Conservation (phyloP, 163 green algal species). For the Scenedesmus sp. region DNA sequence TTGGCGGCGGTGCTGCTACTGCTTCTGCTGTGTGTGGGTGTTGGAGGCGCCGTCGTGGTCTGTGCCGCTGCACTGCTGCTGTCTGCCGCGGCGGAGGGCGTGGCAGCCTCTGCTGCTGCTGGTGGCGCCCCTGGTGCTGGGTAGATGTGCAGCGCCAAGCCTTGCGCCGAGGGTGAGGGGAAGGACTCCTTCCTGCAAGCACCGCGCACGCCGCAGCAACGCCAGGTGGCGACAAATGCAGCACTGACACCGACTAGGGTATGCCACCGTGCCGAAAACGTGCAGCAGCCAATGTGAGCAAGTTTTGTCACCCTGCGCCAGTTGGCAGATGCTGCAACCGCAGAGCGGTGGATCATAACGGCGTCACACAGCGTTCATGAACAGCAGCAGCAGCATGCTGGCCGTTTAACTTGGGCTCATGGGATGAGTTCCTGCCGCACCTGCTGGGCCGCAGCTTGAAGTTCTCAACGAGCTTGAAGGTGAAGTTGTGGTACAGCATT, state of each 20-base stretch:
- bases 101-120: neutral
- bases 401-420: neutral
- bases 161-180: constrained; percentile 26
- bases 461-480: constrained; percentile 36
- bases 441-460: constrained; percentile 40
- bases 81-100: neutral
- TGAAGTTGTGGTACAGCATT: constrained; percentile 48
- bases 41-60: neutral
- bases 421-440: neutral
- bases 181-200: constrained; percentile 32
- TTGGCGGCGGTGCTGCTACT: neutral
- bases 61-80: constrained; percentile 21
- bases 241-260: too few species aligned
- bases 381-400: too few species aligned
- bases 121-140: constrained; percentile 35
- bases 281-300: too few species aligned
- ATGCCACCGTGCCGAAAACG: too few species aligned
- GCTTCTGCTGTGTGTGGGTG: neutral
- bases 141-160: constrained; percentile 26
- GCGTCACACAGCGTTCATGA: too few species aligned
- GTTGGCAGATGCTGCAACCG: too few species aligned
- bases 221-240: too few species aligned
- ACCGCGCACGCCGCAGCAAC: neutral
- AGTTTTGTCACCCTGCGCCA: too few species aligned
- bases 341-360: too few species aligned